Percentiles rank a stretch among this genome's conserved stretches.
Evolutionary conservation across 148 eudicot species (phyloP).

Genomic region (Mesembryanthemum crystallinum): DNA sequence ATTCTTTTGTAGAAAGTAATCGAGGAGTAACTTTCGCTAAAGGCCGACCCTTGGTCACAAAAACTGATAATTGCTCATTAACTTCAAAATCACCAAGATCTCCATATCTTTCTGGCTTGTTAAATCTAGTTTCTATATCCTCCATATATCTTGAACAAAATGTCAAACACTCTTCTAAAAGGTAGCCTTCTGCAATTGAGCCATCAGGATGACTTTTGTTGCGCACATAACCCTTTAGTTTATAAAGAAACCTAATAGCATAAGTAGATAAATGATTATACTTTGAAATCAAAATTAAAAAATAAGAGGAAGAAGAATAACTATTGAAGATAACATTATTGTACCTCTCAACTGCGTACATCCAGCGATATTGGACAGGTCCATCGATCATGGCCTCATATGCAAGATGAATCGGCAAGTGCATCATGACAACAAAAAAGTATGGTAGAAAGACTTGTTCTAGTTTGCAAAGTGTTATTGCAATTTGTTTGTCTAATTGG

Average conservation of each 20-base stretch:
- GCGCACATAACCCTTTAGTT: conserved; percentile 15
- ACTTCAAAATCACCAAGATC: neutral
- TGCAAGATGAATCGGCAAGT: conserved; percentile 8
- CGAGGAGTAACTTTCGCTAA: too few species aligned
- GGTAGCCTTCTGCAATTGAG: conserved; percentile 13
- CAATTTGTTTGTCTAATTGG: neutral
- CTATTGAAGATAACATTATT: too few species aligned
- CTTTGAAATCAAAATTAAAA: neutral
- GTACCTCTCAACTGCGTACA: conserved; percentile 23
- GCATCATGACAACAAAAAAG: conserved; percentile 22
- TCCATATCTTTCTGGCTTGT: neutral
- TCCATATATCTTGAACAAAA: conserved; percentile 16
- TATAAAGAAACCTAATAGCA: neutral
- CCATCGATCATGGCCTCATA: conserved; percentile 8
- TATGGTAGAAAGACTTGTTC: conserved; percentile 14
- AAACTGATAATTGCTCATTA: too few species aligned
- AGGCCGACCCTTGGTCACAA: too few species aligned
- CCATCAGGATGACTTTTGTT: conserved; percentile 14
- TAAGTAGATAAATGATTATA: neutral
- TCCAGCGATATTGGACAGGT: conserved; percentile 18
- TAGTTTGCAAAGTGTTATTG: conserved; percentile 1
- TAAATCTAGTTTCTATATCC: neutral
- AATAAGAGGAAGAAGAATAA: too few species aligned
- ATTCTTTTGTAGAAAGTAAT: too few species aligned
- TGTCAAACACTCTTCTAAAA: conserved; percentile 5